phyloP scores from a whole-genome alignment of 208 protist species.

The Leishmania major region DNA sequence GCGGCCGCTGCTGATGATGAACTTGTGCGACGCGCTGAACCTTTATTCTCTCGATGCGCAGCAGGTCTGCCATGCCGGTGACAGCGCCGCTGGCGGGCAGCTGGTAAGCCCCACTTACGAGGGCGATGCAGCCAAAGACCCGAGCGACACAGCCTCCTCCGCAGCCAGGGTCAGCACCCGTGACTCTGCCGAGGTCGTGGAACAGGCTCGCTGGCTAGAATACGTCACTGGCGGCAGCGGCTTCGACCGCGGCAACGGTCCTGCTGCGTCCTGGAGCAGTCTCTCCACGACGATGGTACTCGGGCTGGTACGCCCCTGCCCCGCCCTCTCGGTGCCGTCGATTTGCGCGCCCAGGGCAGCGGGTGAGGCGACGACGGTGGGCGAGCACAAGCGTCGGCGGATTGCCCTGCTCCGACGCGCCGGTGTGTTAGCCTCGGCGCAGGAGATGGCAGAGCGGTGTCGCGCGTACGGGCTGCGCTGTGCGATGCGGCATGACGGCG shows the following conservation, averaged over 20 bases:
- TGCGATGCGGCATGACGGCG: neutral
- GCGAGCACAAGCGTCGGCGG: neutral
- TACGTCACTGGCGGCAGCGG: neutral
- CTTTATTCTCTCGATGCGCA: neutral
- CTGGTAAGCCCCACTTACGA: neutral
- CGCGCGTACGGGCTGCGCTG: neutral
- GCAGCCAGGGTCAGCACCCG: neutral
- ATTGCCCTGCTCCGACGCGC: conserved; percentile 13
- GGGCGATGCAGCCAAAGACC: neutral
- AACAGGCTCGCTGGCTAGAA: conserved; percentile 1
- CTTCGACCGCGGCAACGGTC: neutral
- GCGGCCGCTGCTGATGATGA: conserved; percentile 4
- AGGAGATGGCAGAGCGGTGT: conserved; percentile 5
- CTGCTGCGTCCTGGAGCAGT: neutral
- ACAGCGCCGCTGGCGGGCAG: neutral
- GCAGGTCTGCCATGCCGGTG: neutral
- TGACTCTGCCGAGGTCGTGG: neutral
- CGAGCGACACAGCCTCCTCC: neutral
- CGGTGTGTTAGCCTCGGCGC: conserved; percentile 9
- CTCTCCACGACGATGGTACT: neutral
- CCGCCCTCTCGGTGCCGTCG: neutral
- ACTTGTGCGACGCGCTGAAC: conserved; percentile 3
- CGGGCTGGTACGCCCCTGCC: conserved; percentile 7
- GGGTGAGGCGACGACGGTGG: neutral
- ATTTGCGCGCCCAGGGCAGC: neutral